phyloP scores from a whole-genome alignment of 2,329 filamentous ascomycete genomes.

The Daldinia sp. region DNA sequence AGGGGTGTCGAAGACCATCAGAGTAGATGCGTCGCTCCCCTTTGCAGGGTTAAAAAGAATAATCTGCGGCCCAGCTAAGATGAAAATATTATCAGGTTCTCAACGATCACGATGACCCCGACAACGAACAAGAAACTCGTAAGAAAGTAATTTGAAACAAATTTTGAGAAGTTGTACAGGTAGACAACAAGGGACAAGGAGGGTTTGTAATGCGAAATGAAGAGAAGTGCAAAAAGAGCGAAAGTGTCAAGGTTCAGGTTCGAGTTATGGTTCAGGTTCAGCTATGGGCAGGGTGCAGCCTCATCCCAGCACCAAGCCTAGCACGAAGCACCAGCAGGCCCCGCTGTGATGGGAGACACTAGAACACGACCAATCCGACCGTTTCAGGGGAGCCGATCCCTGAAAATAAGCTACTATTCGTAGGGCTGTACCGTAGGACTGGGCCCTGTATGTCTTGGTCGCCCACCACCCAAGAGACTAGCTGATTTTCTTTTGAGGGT shows the following conservation, averaged over 20 bases:
- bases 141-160: slow-evolving; percentile 9
- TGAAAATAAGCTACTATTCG: slow-evolving; percentile 38
- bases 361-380: slow-evolving; percentile 38
- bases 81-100: not conserved
- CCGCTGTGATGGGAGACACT: slow-evolving; percentile 27
- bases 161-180: slow-evolving; percentile 7
- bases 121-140: not conserved
- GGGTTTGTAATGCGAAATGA: slow-evolving; percentile 37
- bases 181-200: slow-evolving; percentile 6
- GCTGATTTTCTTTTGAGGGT: slow-evolving; percentile 4
- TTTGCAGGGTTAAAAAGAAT: slow-evolving; percentile 10
- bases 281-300: slow-evolving; percentile 38
- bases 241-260: slow-evolving; percentile 17
- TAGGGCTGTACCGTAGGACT: slow-evolving; percentile 41
- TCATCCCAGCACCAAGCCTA: slow-evolving; percentile 38
- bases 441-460: slow-evolving; percentile 43
- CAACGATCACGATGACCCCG: slow-evolving; percentile 1
- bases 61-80: slow-evolving; percentile 10
- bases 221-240: slow-evolving; percentile 36
- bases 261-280: slow-evolving; percentile 32
- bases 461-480: slow-evolving; percentile 32
- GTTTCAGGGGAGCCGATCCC: slow-evolving; percentile 39
- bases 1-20: slow-evolving; percentile 28
- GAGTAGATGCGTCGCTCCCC: slow-evolving; percentile 20
- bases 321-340: slow-evolving; percentile 21